Evolutionary conservation across 2,329 filamentous ascomycete species (phyloP).

Genomic region (Achaetomium macrosporum): DNA sequence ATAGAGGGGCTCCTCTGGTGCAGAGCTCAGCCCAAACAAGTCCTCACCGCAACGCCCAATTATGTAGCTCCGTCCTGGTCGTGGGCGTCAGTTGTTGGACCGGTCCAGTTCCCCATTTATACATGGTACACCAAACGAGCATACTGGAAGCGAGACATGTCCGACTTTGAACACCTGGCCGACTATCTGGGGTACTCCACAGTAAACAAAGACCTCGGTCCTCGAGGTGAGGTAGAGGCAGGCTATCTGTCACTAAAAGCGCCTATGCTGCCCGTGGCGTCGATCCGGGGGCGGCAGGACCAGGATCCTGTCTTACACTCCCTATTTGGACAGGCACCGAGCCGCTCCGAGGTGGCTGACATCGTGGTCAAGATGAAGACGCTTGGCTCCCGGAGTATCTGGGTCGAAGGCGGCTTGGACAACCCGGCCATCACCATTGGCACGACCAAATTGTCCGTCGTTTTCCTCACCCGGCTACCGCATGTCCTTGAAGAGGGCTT

Average conservation of each 20-base stretch:
- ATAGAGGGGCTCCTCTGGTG: slow-evolving; percentile 20
- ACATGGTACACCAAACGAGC: slow-evolving; percentile 17
- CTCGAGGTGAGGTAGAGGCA: slow-evolving; percentile 2
- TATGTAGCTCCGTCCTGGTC: slow-evolving; percentile 25
- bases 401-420: slow-evolving; percentile 22
- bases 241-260: slow-evolving; percentile 7
- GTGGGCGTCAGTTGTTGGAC: slow-evolving; percentile 22
- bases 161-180: slow-evolving; percentile 19
- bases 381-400: background rate
- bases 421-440: background rate
- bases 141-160: slow-evolving; percentile 16
- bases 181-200: slow-evolving; percentile 8
- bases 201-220: background rate
- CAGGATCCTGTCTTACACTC: background rate
- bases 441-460: background rate
- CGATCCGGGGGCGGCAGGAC: background rate
- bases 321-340: slow-evolving; percentile 7
- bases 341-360: slow-evolving; percentile 7
- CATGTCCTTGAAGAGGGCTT: slow-evolving; percentile 17
- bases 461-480: slow-evolving; percentile 19
- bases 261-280: slow-evolving; percentile 9
- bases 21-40: background rate
- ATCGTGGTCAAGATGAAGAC: background rate
- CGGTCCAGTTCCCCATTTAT: slow-evolving; percentile 20
- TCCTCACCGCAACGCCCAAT: background rate